Evolutionary conservation across 2,329 filamentous ascomycete species (phyloP), one percentile per base, ranked within the genome.

Genomic region (Diplodia scrobiculata): DNA sequence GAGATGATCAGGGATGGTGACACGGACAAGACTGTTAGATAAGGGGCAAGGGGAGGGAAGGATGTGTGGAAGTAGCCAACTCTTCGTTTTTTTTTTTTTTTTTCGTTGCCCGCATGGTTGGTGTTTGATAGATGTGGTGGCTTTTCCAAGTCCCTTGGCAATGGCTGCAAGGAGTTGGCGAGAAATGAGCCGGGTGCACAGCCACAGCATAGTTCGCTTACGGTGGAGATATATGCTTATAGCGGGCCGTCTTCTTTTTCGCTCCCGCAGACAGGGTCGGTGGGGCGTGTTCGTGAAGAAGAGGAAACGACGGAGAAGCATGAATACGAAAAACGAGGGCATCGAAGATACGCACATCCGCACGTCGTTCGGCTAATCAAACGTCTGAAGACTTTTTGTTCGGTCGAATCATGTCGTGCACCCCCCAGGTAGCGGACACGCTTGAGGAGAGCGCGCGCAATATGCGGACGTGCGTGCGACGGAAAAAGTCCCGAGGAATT

Each of bases 81-180:
- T 11, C 3, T 6, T 11, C 3, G 1, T 32, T 9, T 11, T 10
- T 6, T 32, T 32, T 32, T 32, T 11, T 2, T 21, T 2, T 14
- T 59, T 59, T 48, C 21, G 17, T 21, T 59, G 55, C 55, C 55
- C 55, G 38, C n/a, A 38, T 45, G 27, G 7, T 53, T 53, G 51
- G 51, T 32, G 51, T 27, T 19, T 17, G 17, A 36, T 29, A 13
- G 50, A 36, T 32, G 3, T 21, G 38, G 38, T 59, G 27, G 41
- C 45, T 34, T 36, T 34, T 34, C 3, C 29, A 32, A 32, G 29
- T 25, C 34, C 25, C n/a, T 50, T 45, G 58, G 27, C 7, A 50
- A 1, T 38, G 21, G 41, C 21, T 36, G 52, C n/a, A 38, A 55
- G 21, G 25, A 29, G 50, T 17, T 5, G 13, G 9, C 3, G 21